A percentile compares a stretch with the other conserved stretches of the same genome.
These are phyloP conservation scores for Juncus effusus DNA, from an alignment of 176 grass and related monocot genomes.

Conservation along the genomic window DNA sequence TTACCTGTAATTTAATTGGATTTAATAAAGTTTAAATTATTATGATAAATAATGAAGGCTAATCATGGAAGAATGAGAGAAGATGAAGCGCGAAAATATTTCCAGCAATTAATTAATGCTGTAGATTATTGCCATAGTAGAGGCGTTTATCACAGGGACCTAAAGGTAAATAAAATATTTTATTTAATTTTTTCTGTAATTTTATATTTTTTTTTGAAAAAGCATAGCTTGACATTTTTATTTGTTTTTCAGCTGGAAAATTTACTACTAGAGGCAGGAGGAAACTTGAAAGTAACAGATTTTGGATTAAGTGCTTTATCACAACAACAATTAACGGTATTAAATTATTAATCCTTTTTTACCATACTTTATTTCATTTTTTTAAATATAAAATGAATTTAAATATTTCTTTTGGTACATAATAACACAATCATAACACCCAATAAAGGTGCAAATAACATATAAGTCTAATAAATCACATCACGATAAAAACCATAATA, in stretches of 20 bases:
- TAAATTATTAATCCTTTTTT: not conserved
- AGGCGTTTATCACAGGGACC: slow-evolving; percentile 94
- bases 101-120: slow-evolving; percentile 89
- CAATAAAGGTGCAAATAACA: no score
- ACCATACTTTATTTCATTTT: no score
- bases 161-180: slow-evolving; percentile 51
- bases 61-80: slow-evolving; percentile 92
- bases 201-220: slow-evolving; percentile 9
- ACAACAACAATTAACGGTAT: slow-evolving; percentile 78
- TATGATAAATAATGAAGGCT: slow-evolving; percentile 41
- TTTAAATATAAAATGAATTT: not conserved
- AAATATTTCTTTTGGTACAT: not conserved
- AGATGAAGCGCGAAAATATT: slow-evolving; percentile 87
- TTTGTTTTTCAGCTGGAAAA: slow-evolving; percentile 73
- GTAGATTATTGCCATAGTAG: slow-evolving; percentile 98
- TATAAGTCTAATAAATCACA: no score
- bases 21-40: slow-evolving; percentile 5
- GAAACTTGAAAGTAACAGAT: slow-evolving; percentile 95
- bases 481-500: no score
- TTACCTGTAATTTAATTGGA: not conserved
- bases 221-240: slow-evolving; percentile 28
- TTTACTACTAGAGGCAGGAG: slow-evolving; percentile 78
- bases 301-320: slow-evolving; percentile 97
- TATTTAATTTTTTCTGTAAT: slow-evolving; percentile 23
- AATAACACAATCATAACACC: slow-evolving; percentile 9